Conservation (phyloP, 2,329 filamentous ascomycete genomes). For the Hortaea sp. region DNA sequence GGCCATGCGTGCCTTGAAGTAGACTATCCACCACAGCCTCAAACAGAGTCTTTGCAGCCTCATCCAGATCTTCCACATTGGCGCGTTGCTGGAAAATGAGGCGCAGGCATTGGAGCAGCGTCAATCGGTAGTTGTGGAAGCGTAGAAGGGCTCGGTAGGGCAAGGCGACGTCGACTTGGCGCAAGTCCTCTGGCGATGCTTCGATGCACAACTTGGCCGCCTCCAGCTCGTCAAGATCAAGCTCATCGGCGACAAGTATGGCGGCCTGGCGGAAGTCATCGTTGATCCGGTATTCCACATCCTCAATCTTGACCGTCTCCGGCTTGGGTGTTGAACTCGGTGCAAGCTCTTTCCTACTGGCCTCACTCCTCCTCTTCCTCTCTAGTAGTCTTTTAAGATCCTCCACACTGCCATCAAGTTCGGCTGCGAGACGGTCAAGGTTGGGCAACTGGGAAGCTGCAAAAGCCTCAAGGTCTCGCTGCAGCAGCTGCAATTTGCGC, state of each 20-base stretch:
- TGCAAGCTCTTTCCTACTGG: slow-evolving; percentile 59
- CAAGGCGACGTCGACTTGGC: slow-evolving; percentile 58
- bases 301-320: slow-evolving; percentile 64
- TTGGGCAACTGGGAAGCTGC: slow-evolving; percentile 61
- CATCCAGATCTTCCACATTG: slow-evolving; percentile 27
- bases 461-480: slow-evolving; percentile 72
- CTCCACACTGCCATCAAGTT: slow-evolving; percentile 56
- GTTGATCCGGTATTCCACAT: slow-evolving; percentile 70
- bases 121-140: slow-evolving; percentile 78
- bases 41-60: not conserved
- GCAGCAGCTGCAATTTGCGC: slow-evolving; percentile 70
- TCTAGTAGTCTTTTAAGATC: slow-evolving; percentile 64
- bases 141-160: slow-evolving; percentile 72
- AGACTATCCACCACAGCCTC: slow-evolving; percentile 43
- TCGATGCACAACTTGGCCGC: slow-evolving; percentile 64
- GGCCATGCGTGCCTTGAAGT: slow-evolving; percentile 26
- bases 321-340: slow-evolving; percentile 39
- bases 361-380: slow-evolving; percentile 62
- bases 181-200: slow-evolving; percentile 48
- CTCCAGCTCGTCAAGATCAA: slow-evolving; percentile 82
- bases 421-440: slow-evolving; percentile 55
- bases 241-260: slow-evolving; percentile 72
- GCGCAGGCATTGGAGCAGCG: slow-evolving; percentile 72
- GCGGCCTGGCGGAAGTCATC: slow-evolving; percentile 76
- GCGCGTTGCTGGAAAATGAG: slow-evolving; percentile 56